These are phyloP conservation scores for Trapa incisa DNA, from an alignment of 345 rosid genomes.

Conservation along the genomic window DNA sequence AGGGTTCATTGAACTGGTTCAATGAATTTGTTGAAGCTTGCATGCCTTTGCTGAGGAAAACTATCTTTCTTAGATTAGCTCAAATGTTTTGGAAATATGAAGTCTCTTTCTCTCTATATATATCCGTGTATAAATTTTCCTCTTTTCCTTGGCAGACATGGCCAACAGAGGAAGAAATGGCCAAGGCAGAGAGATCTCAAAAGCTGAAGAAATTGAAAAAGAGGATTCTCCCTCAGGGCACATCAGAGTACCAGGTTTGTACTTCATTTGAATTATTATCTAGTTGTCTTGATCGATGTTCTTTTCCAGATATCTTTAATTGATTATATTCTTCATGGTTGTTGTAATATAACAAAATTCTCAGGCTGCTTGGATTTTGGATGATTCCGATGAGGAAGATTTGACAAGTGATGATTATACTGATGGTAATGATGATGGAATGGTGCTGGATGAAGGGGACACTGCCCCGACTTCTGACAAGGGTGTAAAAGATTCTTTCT, in stretches of 20 bases:
- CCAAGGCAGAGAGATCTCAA: conserved; percentile 57
- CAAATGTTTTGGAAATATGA: not conserved
- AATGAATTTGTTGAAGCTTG: not conserved
- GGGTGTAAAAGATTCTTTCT: conserved; percentile 20
- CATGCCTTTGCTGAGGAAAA: not conserved
- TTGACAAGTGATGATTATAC: conserved; percentile 22
- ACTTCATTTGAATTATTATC: not conserved
- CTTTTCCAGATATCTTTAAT: not conserved
- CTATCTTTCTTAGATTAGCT: not conserved
- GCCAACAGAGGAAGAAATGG: conserved; percentile 96
- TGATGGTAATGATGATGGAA: conserved; percentile 38
- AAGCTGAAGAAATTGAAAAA: conserved; percentile 43
- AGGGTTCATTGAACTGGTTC: not conserved
- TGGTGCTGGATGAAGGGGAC: conserved; percentile 65
- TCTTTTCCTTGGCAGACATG: conserved; percentile 47
- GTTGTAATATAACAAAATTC: conserved; percentile 1
- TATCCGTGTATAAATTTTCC: not conserved
- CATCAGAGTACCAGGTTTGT: conserved; percentile 86
- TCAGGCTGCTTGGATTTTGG: conserved; percentile 97
- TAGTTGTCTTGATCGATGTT: not conserved
- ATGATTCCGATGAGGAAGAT: conserved; percentile 55
- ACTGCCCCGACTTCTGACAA: conserved; percentile 26
- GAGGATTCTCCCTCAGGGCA: conserved; percentile 67
- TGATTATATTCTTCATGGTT: not conserved
- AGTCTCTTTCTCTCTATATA: not conserved